Percentiles rank a stretch among this genome's conserved stretches.
phyloP scores from a whole-genome alignment of 106 monocot genomes.

The Dioscorea alata region DNA sequence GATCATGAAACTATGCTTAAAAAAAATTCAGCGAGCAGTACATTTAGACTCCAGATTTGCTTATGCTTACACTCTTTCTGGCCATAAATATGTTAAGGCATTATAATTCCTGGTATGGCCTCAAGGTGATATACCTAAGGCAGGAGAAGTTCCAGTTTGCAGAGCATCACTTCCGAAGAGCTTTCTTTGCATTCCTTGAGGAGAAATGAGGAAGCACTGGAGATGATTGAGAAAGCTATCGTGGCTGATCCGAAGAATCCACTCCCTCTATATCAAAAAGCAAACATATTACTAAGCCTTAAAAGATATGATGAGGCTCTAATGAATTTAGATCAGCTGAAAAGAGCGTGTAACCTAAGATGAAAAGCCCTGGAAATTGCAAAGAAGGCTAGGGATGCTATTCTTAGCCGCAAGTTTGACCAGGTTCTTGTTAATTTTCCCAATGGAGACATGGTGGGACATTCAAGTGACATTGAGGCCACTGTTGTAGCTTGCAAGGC shows the following conservation, averaged over 20 bases:
- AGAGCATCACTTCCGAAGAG: slow-evolving; percentile 84
- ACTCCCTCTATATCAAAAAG: slow-evolving; percentile 86
- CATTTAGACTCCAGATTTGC: slow-evolving; percentile 84
- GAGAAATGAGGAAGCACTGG: slow-evolving; percentile 78
- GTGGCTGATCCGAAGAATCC: slow-evolving; percentile 81
- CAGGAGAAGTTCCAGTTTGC: slow-evolving; percentile 98
- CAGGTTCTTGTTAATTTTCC: slow-evolving; percentile 85
- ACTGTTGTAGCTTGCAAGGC: slow-evolving; percentile 74
- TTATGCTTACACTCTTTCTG: slow-evolving; percentile 95
- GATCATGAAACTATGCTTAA: slow-evolving; percentile 96
- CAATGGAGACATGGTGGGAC: slow-evolving; percentile 92
- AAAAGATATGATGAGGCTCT: slow-evolving; percentile 81
- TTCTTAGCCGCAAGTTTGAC: slow-evolving; percentile 75
- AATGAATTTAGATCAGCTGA: slow-evolving; percentile 62
- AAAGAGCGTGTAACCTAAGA: slow-evolving; percentile 63
- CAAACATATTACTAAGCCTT: slow-evolving; percentile 62
- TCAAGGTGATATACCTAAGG: slow-evolving; percentile 80
- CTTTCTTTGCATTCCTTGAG: slow-evolving; percentile 71
- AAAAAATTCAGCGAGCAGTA: slow-evolving; percentile 86
- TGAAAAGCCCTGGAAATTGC: slow-evolving; percentile 88
- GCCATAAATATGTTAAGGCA: slow-evolving; percentile 91
- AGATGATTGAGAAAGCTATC: slow-evolving; percentile 77
- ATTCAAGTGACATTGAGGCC: slow-evolving; percentile 89
- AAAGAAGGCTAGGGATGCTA: slow-evolving; percentile 77
- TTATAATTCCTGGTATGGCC: slow-evolving; percentile 98